Evolutionary conservation across 306 rosid species (phyloP), one percentile per base, ranked within the genome.

Genomic region (Sphenostylis stenocarpa): DNA sequence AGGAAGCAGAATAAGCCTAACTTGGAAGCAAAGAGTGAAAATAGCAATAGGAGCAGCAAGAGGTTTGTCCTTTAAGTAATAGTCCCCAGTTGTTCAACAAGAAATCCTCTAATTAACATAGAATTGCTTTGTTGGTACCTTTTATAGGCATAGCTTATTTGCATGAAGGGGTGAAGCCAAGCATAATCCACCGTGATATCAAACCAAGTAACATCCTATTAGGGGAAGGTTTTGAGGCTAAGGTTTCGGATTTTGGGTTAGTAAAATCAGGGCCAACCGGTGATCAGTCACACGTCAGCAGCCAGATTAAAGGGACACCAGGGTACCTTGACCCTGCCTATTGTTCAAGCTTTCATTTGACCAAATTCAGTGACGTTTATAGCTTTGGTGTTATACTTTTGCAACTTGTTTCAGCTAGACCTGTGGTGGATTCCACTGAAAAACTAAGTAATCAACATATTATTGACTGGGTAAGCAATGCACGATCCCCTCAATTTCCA

Each of bases 301-400:
- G 98, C 93, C 98, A 91, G 74, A 75, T 94, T 47, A 94, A 91
- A 84, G 91, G 94, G 48, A 94, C 98, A n/a, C 93, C 96, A 3
- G 96, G 96, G n/a, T 91, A 91, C 55, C 86, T 94, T 72, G 98
- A 90, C 73, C 98, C 93, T 41, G 87, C 87, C 3, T 94, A 91
- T 41, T 91, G 97, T 77, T 87, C 93, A 13, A 94, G 89, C 82
- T 86, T 86, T 39, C 97, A 94, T 72, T 81, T 94, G 84, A 88
- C 90, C 55, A 85, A 90, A 29, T 94, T 82, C 70, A 88, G 88
- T 43, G 98, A 94, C 31, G 96, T 94, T 23, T 94, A 83, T 47
- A 90, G 96, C 86, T 91, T 94, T 44, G 98, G 97, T 44, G 76
- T 94, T 73, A 91, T 94, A 41, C 93, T 90, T 38, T 64, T 94